A percentile compares a stretch with the other conserved stretches of the same genome.
These are phyloP conservation scores for Candida succiphila DNA, from an alignment of 805 yeast genomes.

Conservation along the genomic window DNA sequence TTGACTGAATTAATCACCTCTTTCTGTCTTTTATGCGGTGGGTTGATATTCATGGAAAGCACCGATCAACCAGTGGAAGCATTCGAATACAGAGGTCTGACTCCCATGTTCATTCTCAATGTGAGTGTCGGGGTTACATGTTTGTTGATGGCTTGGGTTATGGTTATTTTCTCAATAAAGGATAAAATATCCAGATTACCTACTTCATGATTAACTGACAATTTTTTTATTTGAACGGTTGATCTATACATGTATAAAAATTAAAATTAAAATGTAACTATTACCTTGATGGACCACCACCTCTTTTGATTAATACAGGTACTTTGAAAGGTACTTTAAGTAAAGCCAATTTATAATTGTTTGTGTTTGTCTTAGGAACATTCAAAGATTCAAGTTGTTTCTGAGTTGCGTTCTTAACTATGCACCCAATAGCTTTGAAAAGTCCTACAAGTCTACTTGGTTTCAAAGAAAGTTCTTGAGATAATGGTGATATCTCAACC, in stretches of 20 bases:
- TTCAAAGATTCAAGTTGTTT: constrained; percentile 71
- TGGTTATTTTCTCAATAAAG: constrained; percentile 55
- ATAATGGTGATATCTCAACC: constrained; percentile 71
- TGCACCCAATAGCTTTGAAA: constrained; percentile 77
- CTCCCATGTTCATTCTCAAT: constrained; percentile 86
- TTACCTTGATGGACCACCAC: too few species aligned
- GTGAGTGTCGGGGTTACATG: constrained; percentile 73
- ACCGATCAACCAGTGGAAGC: constrained; percentile 80
- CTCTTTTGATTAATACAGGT: constrained; percentile 72
- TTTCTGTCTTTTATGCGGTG: constrained; percentile 80
- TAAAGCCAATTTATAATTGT: constrained; percentile 68
- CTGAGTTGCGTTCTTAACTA: constrained; percentile 57
- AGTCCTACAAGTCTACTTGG: constrained; percentile 62
- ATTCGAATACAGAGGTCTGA: constrained; percentile 72
- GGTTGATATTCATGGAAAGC: constrained; percentile 84
- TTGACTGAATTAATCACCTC: constrained; percentile 76
- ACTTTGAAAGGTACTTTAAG: constrained; percentile 82
- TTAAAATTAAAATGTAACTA: too few species aligned
- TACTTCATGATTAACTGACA: too few species aligned
- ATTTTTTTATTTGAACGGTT: too few species aligned
- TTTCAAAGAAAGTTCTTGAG: constrained; percentile 74
- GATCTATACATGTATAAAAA: too few species aligned
- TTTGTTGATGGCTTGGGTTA: constrained; percentile 82
- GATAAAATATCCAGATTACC: too few species aligned
- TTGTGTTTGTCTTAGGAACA: constrained; percentile 39